phyloP scores from a whole-genome alignment of 2,329 filamentous ascomycete genomes.

The Colletotrichum sp. region DNA sequence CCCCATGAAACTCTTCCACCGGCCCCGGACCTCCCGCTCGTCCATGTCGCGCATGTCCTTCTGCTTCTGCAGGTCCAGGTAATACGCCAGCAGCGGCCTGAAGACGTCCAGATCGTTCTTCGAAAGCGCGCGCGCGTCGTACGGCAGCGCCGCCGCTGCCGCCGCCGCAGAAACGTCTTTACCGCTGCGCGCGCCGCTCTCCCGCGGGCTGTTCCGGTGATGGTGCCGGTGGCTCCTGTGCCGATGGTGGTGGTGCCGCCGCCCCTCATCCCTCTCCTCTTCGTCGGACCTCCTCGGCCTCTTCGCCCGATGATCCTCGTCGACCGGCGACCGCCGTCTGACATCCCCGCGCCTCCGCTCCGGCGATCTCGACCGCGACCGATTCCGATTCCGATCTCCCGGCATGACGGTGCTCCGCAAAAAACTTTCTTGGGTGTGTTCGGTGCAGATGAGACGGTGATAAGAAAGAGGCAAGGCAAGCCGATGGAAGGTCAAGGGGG shows the following conservation, averaged over 20 bases:
- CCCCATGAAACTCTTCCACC: constrained; percentile 91
- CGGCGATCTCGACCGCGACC: constrained; percentile 9
- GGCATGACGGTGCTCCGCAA: background rate
- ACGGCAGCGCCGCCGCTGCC: constrained; percentile 59
- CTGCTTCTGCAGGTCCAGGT: constrained; percentile 87
- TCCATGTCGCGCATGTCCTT: constrained; percentile 71
- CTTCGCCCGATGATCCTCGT: background rate
- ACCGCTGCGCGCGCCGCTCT: background rate
- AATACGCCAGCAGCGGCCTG: constrained; percentile 78
- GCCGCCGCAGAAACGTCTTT: background rate
- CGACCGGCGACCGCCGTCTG: constrained; percentile 13
- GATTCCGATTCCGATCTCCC: constrained; percentile 29
- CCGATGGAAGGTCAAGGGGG: background rate
- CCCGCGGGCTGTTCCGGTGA: constrained; percentile 3
- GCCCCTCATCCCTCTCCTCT: background rate
- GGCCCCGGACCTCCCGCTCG: constrained; percentile 76
- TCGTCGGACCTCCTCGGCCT: background rate
- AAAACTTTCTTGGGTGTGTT: background rate
- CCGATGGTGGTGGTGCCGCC: constrained; percentile 15
- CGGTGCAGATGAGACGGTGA: background rate
- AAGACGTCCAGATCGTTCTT: constrained; percentile 73
- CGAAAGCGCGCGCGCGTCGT: constrained; percentile 67
- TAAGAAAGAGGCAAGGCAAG: background rate
- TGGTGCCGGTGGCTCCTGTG: background rate
- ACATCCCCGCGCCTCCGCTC: background rate